These are phyloP conservation scores for Solanum chacoense DNA, from an alignment of 305 asterid genomes.

Conservation along the genomic window DNA sequence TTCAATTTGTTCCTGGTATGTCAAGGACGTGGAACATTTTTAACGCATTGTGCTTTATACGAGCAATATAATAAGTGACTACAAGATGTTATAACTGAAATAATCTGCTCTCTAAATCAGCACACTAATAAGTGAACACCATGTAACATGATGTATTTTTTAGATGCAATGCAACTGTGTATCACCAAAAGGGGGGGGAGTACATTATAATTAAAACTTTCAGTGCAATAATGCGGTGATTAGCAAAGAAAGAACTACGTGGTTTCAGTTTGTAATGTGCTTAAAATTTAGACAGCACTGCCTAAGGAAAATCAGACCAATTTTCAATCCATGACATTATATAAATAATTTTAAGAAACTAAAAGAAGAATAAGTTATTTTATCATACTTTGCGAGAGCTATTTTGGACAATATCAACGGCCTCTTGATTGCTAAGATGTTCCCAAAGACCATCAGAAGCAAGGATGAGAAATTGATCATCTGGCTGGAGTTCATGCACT, in stretches of 20 bases:
- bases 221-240: not conserved
- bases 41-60: not conserved
- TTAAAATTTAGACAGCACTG: not conserved
- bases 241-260: not conserved
- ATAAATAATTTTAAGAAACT: not conserved
- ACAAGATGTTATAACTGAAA: not conserved
- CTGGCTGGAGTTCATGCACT: constrained; percentile 64
- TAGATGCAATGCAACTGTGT: not conserved
- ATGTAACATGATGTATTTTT: not conserved
- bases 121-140: not conserved
- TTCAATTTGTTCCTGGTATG: not conserved
- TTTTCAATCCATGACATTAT: not conserved
- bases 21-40: not conserved
- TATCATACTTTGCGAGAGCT: constrained; percentile 23
- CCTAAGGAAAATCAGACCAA: not conserved
- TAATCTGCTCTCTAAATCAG: not conserved
- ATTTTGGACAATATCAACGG: constrained; percentile 32
- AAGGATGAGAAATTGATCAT: constrained; percentile 69
- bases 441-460: constrained; percentile 48
- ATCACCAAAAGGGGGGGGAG: not conserved
- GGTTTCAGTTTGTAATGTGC: not conserved
- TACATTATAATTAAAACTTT: not conserved
- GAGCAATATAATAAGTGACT: not conserved
- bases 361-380: not conserved
- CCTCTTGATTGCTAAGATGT: constrained; percentile 37